Evolutionary conservation across 148 eudicot genomes (phyloP), one percentile per base, ranked within the genome.

Genomic region (Rhododendron simsii): DNA sequence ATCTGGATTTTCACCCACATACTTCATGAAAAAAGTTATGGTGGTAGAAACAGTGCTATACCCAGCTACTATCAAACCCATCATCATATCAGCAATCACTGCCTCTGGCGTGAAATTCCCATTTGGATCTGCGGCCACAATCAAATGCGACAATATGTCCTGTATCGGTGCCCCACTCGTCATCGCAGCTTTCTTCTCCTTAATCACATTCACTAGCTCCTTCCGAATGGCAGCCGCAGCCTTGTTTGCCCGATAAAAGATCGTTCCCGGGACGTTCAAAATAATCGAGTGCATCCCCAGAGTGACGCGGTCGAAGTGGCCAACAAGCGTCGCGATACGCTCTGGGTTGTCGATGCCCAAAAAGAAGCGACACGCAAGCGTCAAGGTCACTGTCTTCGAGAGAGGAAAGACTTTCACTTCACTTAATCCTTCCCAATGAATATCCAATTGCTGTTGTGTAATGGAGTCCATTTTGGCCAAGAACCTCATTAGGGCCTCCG

Each of bases 291-390:
- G 87, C 78, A 85, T 44, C 44, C 87, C 87, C 47, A 48, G 2
- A 0, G 87, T 59, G 4, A 85, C 28, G 41, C 14, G 23, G 65
- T 85, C 87, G 14, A 85, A 85, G 41, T 85, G 44, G 39, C 37
- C 83, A 18, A 85, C 87, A 35, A 85, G 87, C 63, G 65, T 41
- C 6, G 78, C 67, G 5, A 85, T 85, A 7, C 87, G 76, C 23
- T 85, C 83, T 0, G 82, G 82, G 33, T 85, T 71, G 57, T 85
- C 86, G 26, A 78, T 85, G 4, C 86, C 86, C 75, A 85, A 37
- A 59, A 85, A 85, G 37, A 85, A 78, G 1, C 86, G 82, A 28
- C 86, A 85, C 5, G 86, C 71, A 37, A 85, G 73, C 7, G 86
- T 37, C 44, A 85, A 78, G 3, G 86, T 80, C n/a, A 85, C 67